Conservation (phyloP, 164 flowering plant genomes). For the Vitis riparia region DNA sequence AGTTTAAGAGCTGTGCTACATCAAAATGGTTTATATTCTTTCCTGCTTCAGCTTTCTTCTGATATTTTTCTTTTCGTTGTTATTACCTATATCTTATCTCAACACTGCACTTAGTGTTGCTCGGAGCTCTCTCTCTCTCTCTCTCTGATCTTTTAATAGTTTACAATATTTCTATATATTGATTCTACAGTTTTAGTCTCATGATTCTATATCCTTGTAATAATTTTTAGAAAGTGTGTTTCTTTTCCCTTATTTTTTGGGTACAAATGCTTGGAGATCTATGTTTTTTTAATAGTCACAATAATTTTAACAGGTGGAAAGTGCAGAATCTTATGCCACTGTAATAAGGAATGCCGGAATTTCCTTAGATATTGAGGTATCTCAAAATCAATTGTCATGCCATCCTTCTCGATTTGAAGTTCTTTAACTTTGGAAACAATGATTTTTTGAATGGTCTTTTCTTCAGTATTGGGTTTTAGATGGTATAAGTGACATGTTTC, state of each 20-base stretch:
- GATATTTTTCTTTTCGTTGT: too few relatives aligned
- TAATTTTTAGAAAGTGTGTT: too few relatives aligned
- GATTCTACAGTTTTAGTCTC: too few relatives aligned
- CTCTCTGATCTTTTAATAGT: background rate
- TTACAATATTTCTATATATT: background rate
- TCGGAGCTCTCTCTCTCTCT: too few relatives aligned
- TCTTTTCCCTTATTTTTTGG: background rate
- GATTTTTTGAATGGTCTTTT: background rate
- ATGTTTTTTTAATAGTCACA: background rate
- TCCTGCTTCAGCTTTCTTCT: too few relatives aligned
- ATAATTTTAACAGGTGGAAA: conserved; percentile 49
- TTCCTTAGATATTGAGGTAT: conserved; percentile 68
- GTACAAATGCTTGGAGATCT: background rate
- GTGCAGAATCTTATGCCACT: conserved; percentile 69
- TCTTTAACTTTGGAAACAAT: too few relatives aligned
- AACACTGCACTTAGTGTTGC: too few relatives aligned
- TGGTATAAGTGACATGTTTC: background rate
- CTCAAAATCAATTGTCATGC: background rate
- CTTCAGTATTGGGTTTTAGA: background rate
- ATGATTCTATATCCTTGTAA: too few relatives aligned
- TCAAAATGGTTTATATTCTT: too few relatives aligned
- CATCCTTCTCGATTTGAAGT: background rate
- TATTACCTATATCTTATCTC: too few relatives aligned
- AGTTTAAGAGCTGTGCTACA: too few relatives aligned
- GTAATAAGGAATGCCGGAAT: conserved; percentile 68